Conservation (phyloP, 176 grass and related monocot genomes). For the Ensete ventricosum region DNA sequence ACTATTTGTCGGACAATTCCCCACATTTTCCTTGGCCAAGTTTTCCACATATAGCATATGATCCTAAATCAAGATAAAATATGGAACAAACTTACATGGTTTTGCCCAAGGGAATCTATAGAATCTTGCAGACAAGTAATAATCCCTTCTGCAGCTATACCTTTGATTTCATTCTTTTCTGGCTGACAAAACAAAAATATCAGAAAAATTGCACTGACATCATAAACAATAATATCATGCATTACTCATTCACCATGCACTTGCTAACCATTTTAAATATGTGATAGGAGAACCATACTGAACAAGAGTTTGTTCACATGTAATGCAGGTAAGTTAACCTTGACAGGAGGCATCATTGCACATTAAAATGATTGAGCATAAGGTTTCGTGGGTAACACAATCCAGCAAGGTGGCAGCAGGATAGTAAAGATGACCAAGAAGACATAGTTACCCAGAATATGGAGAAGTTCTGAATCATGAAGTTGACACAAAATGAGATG, state of each 20-base stretch:
- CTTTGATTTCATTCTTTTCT: constrained; percentile 61
- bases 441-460: no score
- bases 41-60: neutral
- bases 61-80: neutral
- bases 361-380: no score
- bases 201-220: constrained; percentile 11
- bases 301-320: neutral
- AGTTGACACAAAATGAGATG: no score
- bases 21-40: neutral
- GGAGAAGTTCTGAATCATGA: no score
- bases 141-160: constrained; percentile 78
- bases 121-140: constrained; percentile 82
- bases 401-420: no score
- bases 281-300: no score
- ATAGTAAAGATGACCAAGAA: no score
- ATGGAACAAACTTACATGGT: constrained; percentile 46
- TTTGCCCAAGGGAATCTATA: constrained; percentile 71
- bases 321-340: neutral
- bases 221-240: neutral
- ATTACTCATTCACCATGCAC: neutral
- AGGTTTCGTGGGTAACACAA: no score
- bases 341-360: no score
- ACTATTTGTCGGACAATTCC: neutral
- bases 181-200: constrained; percentile 37
- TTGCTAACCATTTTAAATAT: neutral